A percentile compares a stretch with the other conserved stretches of the same genome.
Conservation (phyloP, 192 early-diverging fungal species). For the Gryganskiella cystojenkinii region DNA sequence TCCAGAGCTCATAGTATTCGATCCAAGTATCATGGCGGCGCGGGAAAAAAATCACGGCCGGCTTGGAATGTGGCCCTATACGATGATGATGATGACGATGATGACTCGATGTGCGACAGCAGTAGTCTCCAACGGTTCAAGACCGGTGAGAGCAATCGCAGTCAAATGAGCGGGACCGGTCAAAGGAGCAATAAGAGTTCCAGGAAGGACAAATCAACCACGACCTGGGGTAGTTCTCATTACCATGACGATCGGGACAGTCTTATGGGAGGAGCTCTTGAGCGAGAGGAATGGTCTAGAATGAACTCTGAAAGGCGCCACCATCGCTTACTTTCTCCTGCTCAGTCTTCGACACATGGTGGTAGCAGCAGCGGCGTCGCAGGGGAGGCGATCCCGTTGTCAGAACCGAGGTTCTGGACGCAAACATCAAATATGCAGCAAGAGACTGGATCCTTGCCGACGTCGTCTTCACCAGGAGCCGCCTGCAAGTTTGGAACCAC, state of each 20-base stretch:
- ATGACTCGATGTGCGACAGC: constrained; percentile 10
- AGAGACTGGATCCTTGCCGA: background rate
- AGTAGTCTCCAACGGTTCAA: constrained; percentile 6
- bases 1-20: background rate
- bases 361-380: too few species aligned
- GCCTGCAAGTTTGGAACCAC: background rate
- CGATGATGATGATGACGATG: constrained; percentile 34
- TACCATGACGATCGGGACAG: background rate
- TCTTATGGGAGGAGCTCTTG: constrained; percentile 4
- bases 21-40: background rate
- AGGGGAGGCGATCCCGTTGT: constrained; percentile 7
- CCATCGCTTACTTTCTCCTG: too few species aligned
- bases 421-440: background rate
- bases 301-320: background rate
- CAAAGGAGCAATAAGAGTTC: background rate
- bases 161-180: background rate
- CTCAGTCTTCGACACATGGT: too few species aligned
- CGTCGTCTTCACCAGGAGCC: background rate
- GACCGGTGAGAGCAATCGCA: background rate
- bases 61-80: constrained; percentile 49
- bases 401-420: constrained; percentile 4
- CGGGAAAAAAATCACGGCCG: constrained; percentile 26
- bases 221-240: background rate
- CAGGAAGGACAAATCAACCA: background rate
- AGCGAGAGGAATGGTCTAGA: background rate